These are phyloP conservation scores for Schizosaccharomyces octosporus DNA, from an alignment of 805 yeast genomes.

Conservation along the genomic window DNA sequence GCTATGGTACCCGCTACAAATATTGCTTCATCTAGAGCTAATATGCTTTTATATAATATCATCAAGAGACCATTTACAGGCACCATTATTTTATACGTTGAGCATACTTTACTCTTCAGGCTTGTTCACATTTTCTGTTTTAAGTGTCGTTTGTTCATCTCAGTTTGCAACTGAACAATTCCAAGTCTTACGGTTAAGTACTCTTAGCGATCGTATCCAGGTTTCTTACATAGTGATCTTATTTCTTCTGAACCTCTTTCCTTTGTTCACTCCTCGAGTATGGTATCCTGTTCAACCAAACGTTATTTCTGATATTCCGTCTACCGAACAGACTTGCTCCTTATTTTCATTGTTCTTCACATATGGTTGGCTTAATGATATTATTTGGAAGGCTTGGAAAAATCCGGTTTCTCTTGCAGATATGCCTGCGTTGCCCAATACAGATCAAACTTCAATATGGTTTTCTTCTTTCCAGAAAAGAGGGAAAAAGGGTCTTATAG, in stretches of 20 bases:
- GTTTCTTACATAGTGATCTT: background rate
- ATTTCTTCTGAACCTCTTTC: background rate
- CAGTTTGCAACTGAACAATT: too few species aligned
- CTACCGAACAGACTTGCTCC: background rate
- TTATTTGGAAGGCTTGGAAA: background rate
- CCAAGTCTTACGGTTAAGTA: too few species aligned
- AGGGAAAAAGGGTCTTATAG: background rate
- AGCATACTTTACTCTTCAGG: too few species aligned
- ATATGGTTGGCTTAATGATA: background rate
- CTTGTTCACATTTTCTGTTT: too few species aligned
- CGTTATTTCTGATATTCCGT: background rate
- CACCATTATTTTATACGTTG: too few species aligned
- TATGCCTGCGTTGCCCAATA: background rate
- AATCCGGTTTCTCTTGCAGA: background rate
- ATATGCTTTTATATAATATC: background rate
- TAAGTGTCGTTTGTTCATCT: too few species aligned
- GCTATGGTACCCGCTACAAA: background rate
- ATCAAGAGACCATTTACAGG: too few species aligned
- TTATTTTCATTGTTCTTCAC: background rate
- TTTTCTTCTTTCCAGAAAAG: background rate
- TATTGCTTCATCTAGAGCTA: background rate
- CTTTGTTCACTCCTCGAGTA: background rate
- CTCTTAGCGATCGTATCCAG: background rate
- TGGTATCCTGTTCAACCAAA: background rate
- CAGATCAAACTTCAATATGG: background rate